Evolutionary conservation across 176 grass and related monocot genomes (phyloP).

Genomic region (Triticum aestivum): DNA sequence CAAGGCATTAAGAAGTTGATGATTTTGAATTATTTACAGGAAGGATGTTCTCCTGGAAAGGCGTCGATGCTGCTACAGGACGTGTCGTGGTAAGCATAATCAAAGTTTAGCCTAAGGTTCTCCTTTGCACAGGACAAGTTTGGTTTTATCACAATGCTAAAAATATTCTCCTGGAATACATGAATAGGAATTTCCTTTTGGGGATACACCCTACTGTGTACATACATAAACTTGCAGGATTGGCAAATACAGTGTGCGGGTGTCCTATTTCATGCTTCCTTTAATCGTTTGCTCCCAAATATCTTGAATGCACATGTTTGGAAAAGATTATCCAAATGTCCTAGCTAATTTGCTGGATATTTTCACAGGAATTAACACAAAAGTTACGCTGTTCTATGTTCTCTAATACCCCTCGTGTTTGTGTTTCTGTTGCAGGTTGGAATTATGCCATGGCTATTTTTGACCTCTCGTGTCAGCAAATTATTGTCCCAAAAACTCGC

Average conservation of each 20-base stretch:
- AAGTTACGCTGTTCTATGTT: not conserved
- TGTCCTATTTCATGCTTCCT: not conserved
- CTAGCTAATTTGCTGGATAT: not conserved
- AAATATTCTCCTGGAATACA: not conserved
- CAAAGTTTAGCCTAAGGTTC: not conserved
- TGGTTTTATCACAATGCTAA: not conserved
- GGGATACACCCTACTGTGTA: not conserved
- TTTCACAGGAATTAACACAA: not conserved
- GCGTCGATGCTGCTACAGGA: conserved; percentile 60
- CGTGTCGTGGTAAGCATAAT: conserved; percentile 46
- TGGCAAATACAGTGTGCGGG: not conserved
- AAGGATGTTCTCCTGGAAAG: conserved; percentile 67
- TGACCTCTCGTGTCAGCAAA: conserved; percentile 69
- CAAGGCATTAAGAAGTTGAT: not conserved
- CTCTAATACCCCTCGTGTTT: not conserved
- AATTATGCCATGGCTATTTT: conserved; percentile 88
- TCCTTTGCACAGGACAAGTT: not conserved
- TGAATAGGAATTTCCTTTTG: not conserved
- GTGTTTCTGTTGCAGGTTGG: conserved; percentile 58
- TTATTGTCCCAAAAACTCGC: conserved; percentile 57
- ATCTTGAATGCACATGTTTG: not conserved
- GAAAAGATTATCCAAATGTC: not conserved
- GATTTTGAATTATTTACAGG: conserved; percentile 40
- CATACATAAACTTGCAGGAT: not conserved
- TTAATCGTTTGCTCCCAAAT: not conserved